Percentiles rank a stretch among this genome's conserved stretches.
phyloP scores from a whole-genome alignment of 192 early-diverging fungal species.

The Backusella tuberculispora region DNA sequence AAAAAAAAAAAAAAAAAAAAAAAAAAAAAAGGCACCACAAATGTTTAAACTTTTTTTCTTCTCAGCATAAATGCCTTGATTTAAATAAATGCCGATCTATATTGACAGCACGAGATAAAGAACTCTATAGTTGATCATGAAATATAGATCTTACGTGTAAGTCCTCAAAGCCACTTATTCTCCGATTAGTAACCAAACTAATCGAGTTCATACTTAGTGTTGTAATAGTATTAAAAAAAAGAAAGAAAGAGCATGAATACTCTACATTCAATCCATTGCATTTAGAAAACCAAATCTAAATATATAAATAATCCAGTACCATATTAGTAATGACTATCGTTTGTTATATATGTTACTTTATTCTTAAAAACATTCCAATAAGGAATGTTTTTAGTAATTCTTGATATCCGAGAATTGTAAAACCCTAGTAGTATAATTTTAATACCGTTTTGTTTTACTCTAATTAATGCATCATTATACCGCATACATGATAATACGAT shows the following conservation, averaged over 20 bases:
- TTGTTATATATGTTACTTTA: background rate
- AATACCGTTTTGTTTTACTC: background rate
- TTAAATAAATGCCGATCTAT: background rate
- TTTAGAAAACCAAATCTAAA: background rate
- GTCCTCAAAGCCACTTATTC: background rate
- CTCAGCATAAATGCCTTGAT: background rate
- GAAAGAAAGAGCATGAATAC: background rate
- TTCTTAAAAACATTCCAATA: constrained; percentile 15
- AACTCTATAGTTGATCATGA: background rate
- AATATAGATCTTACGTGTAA: too few species aligned
- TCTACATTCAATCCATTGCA: too few species aligned
- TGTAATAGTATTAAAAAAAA: background rate
- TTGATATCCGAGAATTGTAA: background rate
- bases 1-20: background rate
- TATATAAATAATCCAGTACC: background rate
- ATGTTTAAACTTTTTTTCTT: background rate
- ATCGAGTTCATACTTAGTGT: background rate
- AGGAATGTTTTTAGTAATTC: background rate
- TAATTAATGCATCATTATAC: too few species aligned
- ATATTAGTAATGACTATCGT: background rate
- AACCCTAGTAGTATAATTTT: background rate
- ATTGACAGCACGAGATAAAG: background rate
- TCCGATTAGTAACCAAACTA: background rate
- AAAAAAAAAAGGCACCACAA: background rate
- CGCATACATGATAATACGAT: too few species aligned